Evolutionary conservation across 2,329 filamentous ascomycete species (phyloP), one percentile per base, ranked within the genome.

Genomic region (Cyphellophora europaea): DNA sequence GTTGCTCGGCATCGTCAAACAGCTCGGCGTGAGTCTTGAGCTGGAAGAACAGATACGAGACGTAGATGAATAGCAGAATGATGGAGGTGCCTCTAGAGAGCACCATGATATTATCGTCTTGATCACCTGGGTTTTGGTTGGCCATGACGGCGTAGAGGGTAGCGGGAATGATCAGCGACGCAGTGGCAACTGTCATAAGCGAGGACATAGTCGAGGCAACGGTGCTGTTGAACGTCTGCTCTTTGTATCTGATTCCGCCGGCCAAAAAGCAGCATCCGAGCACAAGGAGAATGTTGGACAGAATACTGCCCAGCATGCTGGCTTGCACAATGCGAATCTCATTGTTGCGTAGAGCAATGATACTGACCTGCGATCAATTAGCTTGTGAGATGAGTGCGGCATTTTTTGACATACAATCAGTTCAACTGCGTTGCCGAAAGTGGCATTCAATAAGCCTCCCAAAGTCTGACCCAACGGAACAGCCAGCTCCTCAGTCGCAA

Each of bases 271-370:
- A 86, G 69, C 83, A 84, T 49, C 82, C 81, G 54, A 87, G 72
- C 30, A 87, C 89, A 14, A 96, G 75, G 5, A 96, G 72, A 45
- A 95, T 79, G 60, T 96, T 96, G 46, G 89, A 95, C 25, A 96
- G 69, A 49, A 96, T 93, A 53, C 84, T 93, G 31, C 91, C 89
- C 19, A 96, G 77, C 88, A 96, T 96, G 45, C 86, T 93, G 13
- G 89, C 82, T 63, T 96, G 91, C n/a, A 96, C 89, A 46, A 96
- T 88, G 51, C 89, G 66, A 16, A 93, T 75, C 58, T 93, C 74
- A 34, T 72, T 58, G 39, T 93, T 72, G 18, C 73, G 63, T 23
- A 98, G 72, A 12, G 91, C 91, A 45, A 96, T 82, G 49, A 96
- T 89, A 57, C 85, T 93, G 55, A 93, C 84, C 83, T 89, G 33